phyloP scores from a whole-genome alignment of 805 yeast genomes.

The Metschnikowia drakensbergensis region DNA sequence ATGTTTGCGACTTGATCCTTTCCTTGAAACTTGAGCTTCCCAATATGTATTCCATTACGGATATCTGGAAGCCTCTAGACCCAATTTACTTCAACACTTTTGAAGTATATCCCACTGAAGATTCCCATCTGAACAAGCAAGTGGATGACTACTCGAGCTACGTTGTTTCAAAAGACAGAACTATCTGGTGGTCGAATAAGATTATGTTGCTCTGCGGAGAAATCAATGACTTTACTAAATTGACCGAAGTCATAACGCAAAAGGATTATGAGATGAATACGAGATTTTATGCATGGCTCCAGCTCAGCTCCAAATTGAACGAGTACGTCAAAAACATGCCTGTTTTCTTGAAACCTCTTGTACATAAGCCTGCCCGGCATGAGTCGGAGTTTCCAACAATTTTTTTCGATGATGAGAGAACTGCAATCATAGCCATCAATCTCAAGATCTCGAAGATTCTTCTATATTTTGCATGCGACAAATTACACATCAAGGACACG shows the following conservation, averaged over 20 bases:
- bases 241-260: conserved; percentile 23
- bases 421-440: conserved; percentile 32
- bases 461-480: conserved; percentile 24
- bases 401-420: conserved; percentile 33
- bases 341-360: conserved; percentile 27
- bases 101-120: conserved; percentile 6
- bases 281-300: conserved; percentile 26
- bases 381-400: conserved; percentile 29
- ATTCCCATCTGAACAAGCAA: conserved; percentile 1
- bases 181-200: conserved; percentile 38
- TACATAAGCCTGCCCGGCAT: conserved; percentile 25
- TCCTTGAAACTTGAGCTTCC: conserved; percentile 32
- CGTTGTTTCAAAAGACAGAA: conserved; percentile 13
- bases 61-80: conserved; percentile 33
- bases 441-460: conserved; percentile 28
- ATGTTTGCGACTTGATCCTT: conserved; percentile 32
- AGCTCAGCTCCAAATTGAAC: conserved; percentile 23
- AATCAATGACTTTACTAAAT: conserved; percentile 29
- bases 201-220: conserved; percentile 25
- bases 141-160: conserved; percentile 8
- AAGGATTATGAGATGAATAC: conserved; percentile 25
- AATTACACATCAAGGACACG: conserved; percentile 8
- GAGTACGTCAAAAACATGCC: conserved; percentile 32
- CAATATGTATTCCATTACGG: conserved; percentile 29
- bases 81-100: conserved; percentile 22